phyloP scores from a whole-genome alignment of 2,329 filamentous ascomycete species.

The Pseudopithomyces maydicus region DNA sequence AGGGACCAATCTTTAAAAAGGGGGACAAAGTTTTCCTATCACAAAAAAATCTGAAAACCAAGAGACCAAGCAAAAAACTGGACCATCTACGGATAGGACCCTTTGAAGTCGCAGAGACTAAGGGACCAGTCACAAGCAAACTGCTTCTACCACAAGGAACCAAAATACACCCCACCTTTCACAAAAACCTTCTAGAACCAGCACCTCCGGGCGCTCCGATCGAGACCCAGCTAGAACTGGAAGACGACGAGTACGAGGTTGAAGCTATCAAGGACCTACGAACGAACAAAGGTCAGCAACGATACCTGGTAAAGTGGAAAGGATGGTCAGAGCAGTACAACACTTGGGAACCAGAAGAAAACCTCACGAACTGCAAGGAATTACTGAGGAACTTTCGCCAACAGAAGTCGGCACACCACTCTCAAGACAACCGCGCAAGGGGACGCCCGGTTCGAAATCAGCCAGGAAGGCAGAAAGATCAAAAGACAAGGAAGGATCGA shows the following conservation, averaged over 20 bases:
- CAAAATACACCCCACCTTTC: background rate
- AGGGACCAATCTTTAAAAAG: slow-evolving; percentile 6
- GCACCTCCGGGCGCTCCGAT: background rate
- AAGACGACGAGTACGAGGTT: slow-evolving; percentile 2
- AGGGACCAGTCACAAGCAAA: background rate
- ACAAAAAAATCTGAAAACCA: background rate
- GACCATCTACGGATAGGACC: background rate
- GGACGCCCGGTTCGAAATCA: background rate
- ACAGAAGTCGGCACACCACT: background rate
- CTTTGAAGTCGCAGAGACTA: background rate
- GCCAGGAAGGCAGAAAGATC: background rate
- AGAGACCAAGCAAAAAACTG: background rate
- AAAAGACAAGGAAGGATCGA: background rate
- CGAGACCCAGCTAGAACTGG: background rate
- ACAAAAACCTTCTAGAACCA: background rate
- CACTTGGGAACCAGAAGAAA: background rate
- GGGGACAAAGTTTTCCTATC: slow-evolving; percentile 2
- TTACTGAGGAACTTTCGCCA: background rate
- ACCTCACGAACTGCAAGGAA: background rate
- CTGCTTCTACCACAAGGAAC: background rate
- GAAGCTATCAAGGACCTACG: background rate
- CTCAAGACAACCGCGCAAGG: background rate
- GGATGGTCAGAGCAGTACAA: background rate
- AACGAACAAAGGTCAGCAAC: slow-evolving; percentile 4
- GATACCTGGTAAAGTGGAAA: slow-evolving; percentile 5